These are phyloP conservation scores for Saprolegnia diclina DNA, from an alignment of 352 stramenopile species.

Conservation along the genomic window DNA sequence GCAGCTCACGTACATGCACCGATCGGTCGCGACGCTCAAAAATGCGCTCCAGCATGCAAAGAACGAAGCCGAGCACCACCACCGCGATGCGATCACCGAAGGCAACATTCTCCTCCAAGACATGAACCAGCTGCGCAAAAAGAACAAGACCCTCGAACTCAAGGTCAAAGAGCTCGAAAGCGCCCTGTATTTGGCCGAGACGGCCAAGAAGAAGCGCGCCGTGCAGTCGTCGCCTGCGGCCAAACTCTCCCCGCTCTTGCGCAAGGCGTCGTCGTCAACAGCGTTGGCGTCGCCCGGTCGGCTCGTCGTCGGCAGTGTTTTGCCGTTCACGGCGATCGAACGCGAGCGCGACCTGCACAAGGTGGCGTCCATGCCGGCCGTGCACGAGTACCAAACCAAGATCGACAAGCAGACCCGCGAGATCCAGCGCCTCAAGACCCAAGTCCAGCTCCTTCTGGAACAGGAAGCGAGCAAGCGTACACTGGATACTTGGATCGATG, in stretches of 20 bases:
- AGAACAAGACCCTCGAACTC: conserved; percentile 60
- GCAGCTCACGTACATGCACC: conserved; percentile 79
- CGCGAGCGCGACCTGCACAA: conserved; percentile 34
- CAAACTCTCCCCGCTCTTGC: conserved; percentile 39
- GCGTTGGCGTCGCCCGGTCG: conserved; percentile 21
- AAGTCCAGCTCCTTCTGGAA: conserved; percentile 56
- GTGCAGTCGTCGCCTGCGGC: conserved; percentile 20
- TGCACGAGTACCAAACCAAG: conserved; percentile 41
- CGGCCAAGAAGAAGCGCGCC: conserved; percentile 18
- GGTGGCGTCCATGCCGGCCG: conserved; percentile 26
- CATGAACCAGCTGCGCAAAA: conserved; percentile 68
- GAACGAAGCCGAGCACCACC: conserved; percentile 51
- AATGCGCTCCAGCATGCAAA: conserved; percentile 64
- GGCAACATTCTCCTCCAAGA: conserved; percentile 74
- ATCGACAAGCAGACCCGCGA: conserved; percentile 60
- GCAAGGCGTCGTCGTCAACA: neutral
- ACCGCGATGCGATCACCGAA: conserved; percentile 67
- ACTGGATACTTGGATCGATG: neutral
- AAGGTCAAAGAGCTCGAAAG: conserved; percentile 61
- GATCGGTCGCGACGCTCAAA: conserved; percentile 57
- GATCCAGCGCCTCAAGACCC: conserved; percentile 58
- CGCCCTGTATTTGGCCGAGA: conserved; percentile 17
- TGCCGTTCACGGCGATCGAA: conserved; percentile 52
- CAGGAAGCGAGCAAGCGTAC: conserved; percentile 31
- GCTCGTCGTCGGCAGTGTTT: conserved; percentile 28